Evolutionary conservation across 2,329 filamentous ascomycete species (phyloP).

Genomic region (Nothopassalora personata): DNA sequence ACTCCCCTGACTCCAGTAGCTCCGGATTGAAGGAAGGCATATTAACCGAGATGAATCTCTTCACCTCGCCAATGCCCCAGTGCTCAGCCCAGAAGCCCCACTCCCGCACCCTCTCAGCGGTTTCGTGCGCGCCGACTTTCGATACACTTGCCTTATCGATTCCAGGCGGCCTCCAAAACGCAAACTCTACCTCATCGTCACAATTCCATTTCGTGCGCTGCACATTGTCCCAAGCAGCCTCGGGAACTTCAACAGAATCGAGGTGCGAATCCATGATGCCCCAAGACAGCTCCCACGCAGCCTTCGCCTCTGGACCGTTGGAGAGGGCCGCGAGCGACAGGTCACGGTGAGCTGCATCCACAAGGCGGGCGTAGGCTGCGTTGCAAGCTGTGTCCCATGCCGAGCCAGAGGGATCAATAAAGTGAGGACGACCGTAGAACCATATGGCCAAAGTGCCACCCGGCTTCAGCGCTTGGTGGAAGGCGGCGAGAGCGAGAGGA

Average conservation of each 20-base stretch:
- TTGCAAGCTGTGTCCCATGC: background rate
- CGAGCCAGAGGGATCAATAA: background rate
- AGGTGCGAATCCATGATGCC: background rate
- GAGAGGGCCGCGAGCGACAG: background rate
- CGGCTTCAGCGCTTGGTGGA: background rate
- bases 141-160: background rate
- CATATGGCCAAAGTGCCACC: background rate
- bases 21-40: background rate
- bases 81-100: background rate
- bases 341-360: background rate
- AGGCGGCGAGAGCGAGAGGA: background rate
- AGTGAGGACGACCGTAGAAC: conserved; percentile 1
- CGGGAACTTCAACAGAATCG: background rate
- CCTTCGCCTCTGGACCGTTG: background rate
- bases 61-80: background rate
- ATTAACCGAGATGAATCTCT: background rate
- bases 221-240: background rate
- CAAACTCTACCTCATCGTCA: background rate
- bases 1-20: background rate
- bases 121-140: background rate
- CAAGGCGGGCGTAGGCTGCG: background rate
- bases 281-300: background rate
- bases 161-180: background rate
- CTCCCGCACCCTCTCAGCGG: background rate
- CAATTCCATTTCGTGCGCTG: background rate